phyloP scores from a whole-genome alignment of 257 asterid genomes.

The Haberlea rhodopensis region DNA sequence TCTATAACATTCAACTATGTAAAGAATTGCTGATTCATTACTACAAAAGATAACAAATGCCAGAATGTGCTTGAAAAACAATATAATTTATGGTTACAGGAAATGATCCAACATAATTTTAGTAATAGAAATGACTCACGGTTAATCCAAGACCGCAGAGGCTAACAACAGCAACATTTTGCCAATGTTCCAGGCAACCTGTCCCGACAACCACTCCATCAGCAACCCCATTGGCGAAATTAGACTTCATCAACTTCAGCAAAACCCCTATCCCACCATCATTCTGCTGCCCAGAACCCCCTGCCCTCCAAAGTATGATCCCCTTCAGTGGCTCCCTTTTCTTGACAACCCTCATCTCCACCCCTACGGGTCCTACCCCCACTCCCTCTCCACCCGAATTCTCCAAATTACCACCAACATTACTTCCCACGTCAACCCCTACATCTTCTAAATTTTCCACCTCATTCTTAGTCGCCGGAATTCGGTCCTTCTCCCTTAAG shows the following conservation, averaged over 20 bases:
- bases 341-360: slow-evolving; percentile 80
- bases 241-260: slow-evolving; percentile 74
- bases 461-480: slow-evolving; percentile 11
- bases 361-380: slow-evolving; percentile 46
- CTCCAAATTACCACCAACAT: slow-evolving; percentile 26
- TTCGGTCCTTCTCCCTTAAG: slow-evolving; percentile 48
- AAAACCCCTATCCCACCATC: slow-evolving; percentile 90
- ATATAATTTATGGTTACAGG: neutral
- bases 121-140: slow-evolving; percentile 37
- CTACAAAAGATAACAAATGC: too few relatives aligned
- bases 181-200: slow-evolving; percentile 77
- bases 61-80: too few relatives aligned
- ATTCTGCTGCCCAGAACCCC: slow-evolving; percentile 83
- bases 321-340: slow-evolving; percentile 81
- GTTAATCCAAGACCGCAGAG: slow-evolving; percentile 78
- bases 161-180: slow-evolving; percentile 68
- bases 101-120: neutral
- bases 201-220: slow-evolving; percentile 40
- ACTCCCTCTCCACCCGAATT: slow-evolving; percentile 22
- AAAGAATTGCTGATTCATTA: too few relatives aligned
- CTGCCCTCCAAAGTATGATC: slow-evolving; percentile 66
- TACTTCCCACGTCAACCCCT: slow-evolving; percentile 13
- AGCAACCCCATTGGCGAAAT: slow-evolving; percentile 55
- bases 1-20: too few relatives aligned
- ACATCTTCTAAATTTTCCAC: slow-evolving; percentile 18